Evolutionary conservation across 2,329 filamentous ascomycete species (phyloP).

Genomic region (Fusarium cicatricum): DNA sequence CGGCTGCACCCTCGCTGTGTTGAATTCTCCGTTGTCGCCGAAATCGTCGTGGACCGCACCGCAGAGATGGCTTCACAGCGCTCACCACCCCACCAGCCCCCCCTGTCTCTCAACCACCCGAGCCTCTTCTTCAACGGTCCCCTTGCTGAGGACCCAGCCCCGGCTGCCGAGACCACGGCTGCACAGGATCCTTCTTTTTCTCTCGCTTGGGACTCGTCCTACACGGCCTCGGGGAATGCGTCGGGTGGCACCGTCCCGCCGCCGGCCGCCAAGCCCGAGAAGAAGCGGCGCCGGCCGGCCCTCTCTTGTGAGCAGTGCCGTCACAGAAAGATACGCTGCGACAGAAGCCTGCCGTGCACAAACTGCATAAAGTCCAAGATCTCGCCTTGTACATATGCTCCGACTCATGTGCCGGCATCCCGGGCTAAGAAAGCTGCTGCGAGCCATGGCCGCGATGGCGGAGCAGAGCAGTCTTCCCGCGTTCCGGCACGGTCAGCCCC

Average conservation of each 20-base stretch:
- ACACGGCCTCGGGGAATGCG: not conserved
- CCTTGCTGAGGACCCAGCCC: conserved; percentile 15
- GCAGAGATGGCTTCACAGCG: not conserved
- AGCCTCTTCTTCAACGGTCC: conserved; percentile 29
- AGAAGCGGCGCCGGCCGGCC: conserved; percentile 52
- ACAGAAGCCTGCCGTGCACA: conserved; percentile 65
- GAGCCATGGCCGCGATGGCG: not conserved
- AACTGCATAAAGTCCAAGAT: conserved; percentile 67
- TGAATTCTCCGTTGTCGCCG: not conserved
- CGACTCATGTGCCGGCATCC: conserved; percentile 46
- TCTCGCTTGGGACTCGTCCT: not conserved
- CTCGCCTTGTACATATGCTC: conserved; percentile 61
- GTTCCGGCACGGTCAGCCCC: conserved; percentile 34
- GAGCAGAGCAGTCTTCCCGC: conserved; percentile 14
- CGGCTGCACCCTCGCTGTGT: not conserved
- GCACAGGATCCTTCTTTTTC: conserved; percentile 6
- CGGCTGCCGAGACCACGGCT: not conserved
- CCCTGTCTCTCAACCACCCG: conserved; percentile 18
- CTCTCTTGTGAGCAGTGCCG: conserved; percentile 66
- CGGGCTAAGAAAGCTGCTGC: conserved; percentile 31
- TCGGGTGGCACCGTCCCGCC: conserved; percentile 8
- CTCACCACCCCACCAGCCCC: not conserved
- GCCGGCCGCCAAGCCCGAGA: conserved; percentile 36
- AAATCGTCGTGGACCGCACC: not conserved
- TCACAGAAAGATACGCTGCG: conserved; percentile 68